Evolutionary conservation across 108 stramenopile species (phyloP).

Genomic region (Skeletonema grethae): DNA sequence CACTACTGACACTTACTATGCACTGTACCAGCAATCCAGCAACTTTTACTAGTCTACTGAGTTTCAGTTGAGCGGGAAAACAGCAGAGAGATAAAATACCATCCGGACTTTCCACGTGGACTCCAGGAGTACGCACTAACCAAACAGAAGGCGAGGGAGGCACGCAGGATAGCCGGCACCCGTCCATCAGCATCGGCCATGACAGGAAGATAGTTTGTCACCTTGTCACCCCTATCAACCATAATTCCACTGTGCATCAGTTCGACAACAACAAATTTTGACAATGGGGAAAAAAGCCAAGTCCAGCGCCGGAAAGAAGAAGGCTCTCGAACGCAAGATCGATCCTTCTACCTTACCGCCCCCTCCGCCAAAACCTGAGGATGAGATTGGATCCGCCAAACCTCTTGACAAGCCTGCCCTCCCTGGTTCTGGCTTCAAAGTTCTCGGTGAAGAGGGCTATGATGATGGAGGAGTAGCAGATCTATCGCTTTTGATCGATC

Average conservation of each 20-base stretch:
- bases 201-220: too few relatives aligned
- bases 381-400: constrained; percentile 84
- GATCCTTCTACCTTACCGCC: constrained; percentile 78
- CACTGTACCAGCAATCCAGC: too few relatives aligned
- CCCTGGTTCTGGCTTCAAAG: constrained; percentile 83
- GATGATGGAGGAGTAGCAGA: constrained; percentile 92
- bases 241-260: neutral
- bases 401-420: constrained; percentile 77
- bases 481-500: constrained; percentile 85
- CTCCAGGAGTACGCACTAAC: too few relatives aligned
- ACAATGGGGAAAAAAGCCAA: constrained; percentile 90
- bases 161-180: too few relatives aligned
- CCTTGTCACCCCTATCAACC: too few relatives aligned
- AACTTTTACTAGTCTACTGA: too few relatives aligned
- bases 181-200: too few relatives aligned
- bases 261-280: neutral
- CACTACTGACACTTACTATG: too few relatives aligned
- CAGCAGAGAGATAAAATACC: too few relatives aligned
- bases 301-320: constrained; percentile 60
- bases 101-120: too few relatives aligned
- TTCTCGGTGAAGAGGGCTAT: constrained; percentile 79
- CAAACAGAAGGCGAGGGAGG: too few relatives aligned
- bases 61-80: too few relatives aligned
- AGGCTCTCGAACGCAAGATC: constrained; percentile 73
- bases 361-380: constrained; percentile 69